A percentile compares a stretch with the other conserved stretches of the same genome.
Conservation (phyloP, 2,329 filamentous ascomycete species). For the Sclerotinia minor region DNA sequence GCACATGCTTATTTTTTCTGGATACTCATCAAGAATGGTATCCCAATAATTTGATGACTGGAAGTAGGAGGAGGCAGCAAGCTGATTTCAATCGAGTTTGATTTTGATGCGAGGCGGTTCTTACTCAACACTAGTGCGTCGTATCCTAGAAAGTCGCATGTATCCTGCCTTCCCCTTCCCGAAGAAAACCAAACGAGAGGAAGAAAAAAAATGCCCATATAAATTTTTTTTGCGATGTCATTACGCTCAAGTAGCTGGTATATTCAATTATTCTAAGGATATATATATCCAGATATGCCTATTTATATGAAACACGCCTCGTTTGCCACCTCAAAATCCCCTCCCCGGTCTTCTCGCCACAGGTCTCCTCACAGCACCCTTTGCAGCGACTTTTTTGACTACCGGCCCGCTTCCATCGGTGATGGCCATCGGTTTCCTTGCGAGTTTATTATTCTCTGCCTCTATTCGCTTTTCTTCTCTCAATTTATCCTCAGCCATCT, state of each 20-base stretch:
- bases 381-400: conserved; percentile 22
- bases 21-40: not conserved
- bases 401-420: conserved; percentile 12
- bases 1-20: not conserved
- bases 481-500: conserved; percentile 86
- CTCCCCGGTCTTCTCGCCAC: conserved; percentile 23
- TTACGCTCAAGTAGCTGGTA: conserved; percentile 4
- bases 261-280: conserved; percentile 1
- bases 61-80: not conserved
- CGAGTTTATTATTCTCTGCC: conserved; percentile 50
- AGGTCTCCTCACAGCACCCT: conserved; percentile 26
- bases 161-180: too few species aligned
- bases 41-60: not conserved
- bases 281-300: not conserved
- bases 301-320: not conserved
- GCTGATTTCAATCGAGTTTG: not conserved
- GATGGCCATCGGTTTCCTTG: conserved; percentile 44
- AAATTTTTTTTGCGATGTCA: not conserved
- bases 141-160: too few species aligned
- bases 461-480: conserved; percentile 59
- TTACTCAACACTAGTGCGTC: not conserved
- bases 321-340: conserved; percentile 20
- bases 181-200: not conserved
- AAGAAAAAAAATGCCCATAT: not conserved
- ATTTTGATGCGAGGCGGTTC: not conserved